These are phyloP conservation scores for Vaccinium corymbosum DNA, from an alignment of 148 eudicot species.

Conservation along the genomic window DNA sequence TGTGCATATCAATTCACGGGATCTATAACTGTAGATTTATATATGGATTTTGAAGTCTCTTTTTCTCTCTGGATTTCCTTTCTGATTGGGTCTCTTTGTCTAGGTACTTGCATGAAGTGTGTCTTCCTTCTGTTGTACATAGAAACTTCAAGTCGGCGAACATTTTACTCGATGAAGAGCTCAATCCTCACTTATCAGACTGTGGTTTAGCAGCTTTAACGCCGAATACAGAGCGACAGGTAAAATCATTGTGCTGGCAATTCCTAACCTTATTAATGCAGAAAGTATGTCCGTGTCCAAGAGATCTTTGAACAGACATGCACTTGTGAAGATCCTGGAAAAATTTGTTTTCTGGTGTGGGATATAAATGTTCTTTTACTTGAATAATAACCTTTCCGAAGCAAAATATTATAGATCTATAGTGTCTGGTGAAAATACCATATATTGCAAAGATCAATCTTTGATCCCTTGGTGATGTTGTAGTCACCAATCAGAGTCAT, in stretches of 20 bases:
- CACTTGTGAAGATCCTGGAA: background rate
- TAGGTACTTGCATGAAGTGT: slow-evolving; percentile 99
- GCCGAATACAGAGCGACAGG: slow-evolving; percentile 94
- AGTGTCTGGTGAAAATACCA: background rate
- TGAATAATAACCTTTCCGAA: background rate
- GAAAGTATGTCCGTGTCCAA: background rate
- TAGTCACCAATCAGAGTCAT: background rate
- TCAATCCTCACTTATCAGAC: slow-evolving; percentile 89
- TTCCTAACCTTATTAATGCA: background rate
- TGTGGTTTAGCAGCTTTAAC: slow-evolving; percentile 88
- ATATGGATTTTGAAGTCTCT: background rate
- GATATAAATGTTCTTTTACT: background rate
- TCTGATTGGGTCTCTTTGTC: slow-evolving; percentile 16
- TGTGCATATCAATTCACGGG: slow-evolving; percentile 11
- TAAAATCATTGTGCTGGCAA: slow-evolving; percentile 21
- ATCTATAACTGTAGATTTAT: background rate
- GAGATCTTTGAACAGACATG: slow-evolving; percentile 7
- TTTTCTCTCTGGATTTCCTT: background rate
- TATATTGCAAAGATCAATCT: background rate
- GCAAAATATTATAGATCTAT: background rate
- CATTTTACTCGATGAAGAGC: slow-evolving; percentile 88
- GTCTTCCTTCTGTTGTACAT: slow-evolving; percentile 96
- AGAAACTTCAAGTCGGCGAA: slow-evolving; percentile 93
- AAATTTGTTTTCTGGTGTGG: background rate
- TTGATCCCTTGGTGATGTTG: slow-evolving; percentile 1